A percentile compares a stretch with the other conserved stretches of the same genome.
Conservation (phyloP, 2,329 filamentous ascomycete species). For the Scedosporium apiospermum region DNA sequence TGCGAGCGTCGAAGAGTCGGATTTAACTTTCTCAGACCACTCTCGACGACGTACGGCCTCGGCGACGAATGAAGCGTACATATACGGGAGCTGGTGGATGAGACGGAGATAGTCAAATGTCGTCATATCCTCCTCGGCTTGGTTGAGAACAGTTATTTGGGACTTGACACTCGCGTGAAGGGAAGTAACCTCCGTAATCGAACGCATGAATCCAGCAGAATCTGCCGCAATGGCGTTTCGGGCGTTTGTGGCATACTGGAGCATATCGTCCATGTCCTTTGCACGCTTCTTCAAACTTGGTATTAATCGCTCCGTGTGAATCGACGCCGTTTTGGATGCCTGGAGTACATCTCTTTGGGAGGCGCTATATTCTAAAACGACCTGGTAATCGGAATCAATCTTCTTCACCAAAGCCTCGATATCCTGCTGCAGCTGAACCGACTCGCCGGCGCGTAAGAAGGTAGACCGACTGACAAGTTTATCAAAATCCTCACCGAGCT, state of each 20-base stretch:
- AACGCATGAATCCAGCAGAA: slow-evolving; percentile 67
- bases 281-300: slow-evolving; percentile 47
- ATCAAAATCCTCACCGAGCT: slow-evolving; percentile 54
- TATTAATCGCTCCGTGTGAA: slow-evolving; percentile 53
- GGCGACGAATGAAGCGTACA: slow-evolving; percentile 81
- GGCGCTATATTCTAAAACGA: slow-evolving; percentile 58
- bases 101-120: slow-evolving; percentile 73
- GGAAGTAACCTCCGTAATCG: slow-evolving; percentile 70
- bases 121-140: slow-evolving; percentile 66
- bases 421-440: slow-evolving; percentile 65
- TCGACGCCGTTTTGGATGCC: slow-evolving; percentile 53
- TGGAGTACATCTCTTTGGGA: slow-evolving; percentile 51
- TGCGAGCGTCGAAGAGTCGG: slow-evolving; percentile 75
- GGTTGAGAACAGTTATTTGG: slow-evolving; percentile 61
- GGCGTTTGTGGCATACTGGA: slow-evolving; percentile 49
- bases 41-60: slow-evolving; percentile 81
- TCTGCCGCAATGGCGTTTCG: slow-evolving; percentile 59
- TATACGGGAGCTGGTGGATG: slow-evolving; percentile 73
- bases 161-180: slow-evolving; percentile 62
- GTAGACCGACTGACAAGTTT: slow-evolving; percentile 45
- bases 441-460: slow-evolving; percentile 51
- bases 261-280: slow-evolving; percentile 52
- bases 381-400: slow-evolving; percentile 76
- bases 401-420: slow-evolving; percentile 81
- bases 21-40: slow-evolving; percentile 85